Evolutionary conservation across 768 basidiomycete genomes (phyloP), one percentile per base, ranked within the genome.

Genomic region (Xerocomellus chrysenteron): DNA sequence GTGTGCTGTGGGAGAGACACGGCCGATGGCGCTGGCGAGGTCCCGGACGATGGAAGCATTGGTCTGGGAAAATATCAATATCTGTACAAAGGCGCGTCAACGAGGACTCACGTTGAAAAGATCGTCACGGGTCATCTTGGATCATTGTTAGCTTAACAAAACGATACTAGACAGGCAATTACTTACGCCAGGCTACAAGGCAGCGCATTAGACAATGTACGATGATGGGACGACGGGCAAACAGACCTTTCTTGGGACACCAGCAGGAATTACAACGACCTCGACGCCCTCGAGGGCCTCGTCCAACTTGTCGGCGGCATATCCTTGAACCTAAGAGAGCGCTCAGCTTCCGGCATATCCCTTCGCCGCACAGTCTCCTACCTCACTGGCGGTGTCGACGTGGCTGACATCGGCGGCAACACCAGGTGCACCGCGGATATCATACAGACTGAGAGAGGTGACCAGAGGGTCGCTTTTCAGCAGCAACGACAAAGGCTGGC

Each of bases 11-110:
- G 97, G 95, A 39, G 92, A 76, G 55, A 91, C 86, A 58, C 92
- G 90, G 64, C 84, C 91, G 59, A 94, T 82, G 14, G 94, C 88
- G 47, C 87, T 75, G 36, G 96, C 96, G 63, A 99, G 91, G 80
- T 95, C 94, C 53, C 94, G 90, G 68, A 98, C 94, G 69, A 99
- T 98, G 57, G 92, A 94, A 53, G 96, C 96, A 73, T 98, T 98
- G 65, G 94, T 94, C 92, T 94, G 65, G 14, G 12, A 39, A 45
- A 32, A 41, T 45, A 16, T 59, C 43, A 58, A 21, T 17, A 37
- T 26, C 30, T n/a, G 33, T 2, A 45, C 21, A 35, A 30, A n/a
- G 48, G n/a, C 35, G 36, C 10, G 4, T n/a, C 42, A 19, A 6
- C 40, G 5, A 21, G 36, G 21, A 76, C 88, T 69, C 70, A 92